These are phyloP conservation scores for Pseudocercospora macadamiae DNA, from an alignment of 2,329 filamentous ascomycete genomes.

Conservation along the genomic window DNA sequence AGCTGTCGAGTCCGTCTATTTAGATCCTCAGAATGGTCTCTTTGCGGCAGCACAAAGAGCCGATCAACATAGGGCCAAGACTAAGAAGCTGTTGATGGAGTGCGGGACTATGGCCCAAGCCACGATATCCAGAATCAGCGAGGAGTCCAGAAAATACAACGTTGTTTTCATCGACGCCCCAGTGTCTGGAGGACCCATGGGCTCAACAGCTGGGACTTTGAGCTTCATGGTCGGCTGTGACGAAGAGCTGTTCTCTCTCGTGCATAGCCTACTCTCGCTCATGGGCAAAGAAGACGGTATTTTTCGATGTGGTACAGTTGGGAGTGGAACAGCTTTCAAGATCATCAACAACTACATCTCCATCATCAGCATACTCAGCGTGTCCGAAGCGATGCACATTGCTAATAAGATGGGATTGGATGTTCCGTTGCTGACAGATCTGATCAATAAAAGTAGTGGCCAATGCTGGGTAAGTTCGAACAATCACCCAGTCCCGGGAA, in stretches of 20 bases:
- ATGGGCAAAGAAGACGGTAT: neutral
- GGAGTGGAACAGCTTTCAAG: neutral
- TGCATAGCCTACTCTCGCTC: neutral
- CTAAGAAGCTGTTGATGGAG: neutral
- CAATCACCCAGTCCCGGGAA: neutral
- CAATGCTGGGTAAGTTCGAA: neutral
- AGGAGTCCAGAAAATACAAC: neutral
- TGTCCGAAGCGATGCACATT: neutral
- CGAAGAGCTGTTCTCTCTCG: neutral
- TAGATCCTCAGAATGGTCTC: neutral
- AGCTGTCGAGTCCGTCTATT: neutral
- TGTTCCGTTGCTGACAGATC: neutral
- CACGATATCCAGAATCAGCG: neutral
- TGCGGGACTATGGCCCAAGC: neutral
- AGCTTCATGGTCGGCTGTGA: neutral
- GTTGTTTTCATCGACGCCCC: neutral
- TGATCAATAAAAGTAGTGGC: neutral
- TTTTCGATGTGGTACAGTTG: neutral
- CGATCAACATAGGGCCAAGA: no score
- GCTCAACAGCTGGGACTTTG: neutral
- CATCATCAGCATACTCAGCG: neutral
- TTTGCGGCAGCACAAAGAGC: neutral
- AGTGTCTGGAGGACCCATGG: neutral
- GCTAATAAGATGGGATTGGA: neutral
- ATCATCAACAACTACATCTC: neutral